Evolutionary conservation across 2,329 filamentous ascomycete species (phyloP).

Genomic region (Cryphonectria carpinicola): DNA sequence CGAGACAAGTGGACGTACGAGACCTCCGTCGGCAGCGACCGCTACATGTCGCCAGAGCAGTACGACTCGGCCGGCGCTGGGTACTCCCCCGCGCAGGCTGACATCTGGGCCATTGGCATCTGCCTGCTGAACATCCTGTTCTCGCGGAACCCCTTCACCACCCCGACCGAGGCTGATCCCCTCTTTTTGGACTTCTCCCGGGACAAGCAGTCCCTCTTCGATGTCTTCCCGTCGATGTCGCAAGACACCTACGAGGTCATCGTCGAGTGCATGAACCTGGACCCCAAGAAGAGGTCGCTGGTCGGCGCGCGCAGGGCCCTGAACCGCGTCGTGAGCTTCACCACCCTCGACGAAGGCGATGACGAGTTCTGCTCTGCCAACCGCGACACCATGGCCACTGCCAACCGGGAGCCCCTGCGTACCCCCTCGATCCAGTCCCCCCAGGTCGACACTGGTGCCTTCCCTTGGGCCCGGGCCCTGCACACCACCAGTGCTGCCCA

Average conservation of each 20-base stretch:
- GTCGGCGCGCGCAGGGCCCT: conserved; percentile 78
- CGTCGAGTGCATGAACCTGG: conserved; percentile 85
- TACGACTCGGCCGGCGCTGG: conserved; percentile 86
- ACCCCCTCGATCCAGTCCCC: conserved; percentile 94
- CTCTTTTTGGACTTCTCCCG: conserved; percentile 91
- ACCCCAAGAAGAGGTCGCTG: conserved; percentile 86
- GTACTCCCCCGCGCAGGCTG: conserved; percentile 90
- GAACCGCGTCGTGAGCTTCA: conserved; percentile 83
- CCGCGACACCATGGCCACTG: conserved; percentile 75
- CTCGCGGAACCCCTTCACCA: conserved; percentile 93
- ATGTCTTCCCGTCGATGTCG: conserved; percentile 98
- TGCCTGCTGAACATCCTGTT: conserved; percentile 96
- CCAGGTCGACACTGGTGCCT: conserved; percentile 77
- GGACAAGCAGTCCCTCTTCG: conserved; percentile 94
- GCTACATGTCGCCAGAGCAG: conserved; percentile 99
- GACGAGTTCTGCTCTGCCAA: conserved; percentile 93
- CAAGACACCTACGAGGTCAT: conserved; percentile 97
- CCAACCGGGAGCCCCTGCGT: conserved; percentile 91
- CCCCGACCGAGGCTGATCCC: conserved; percentile 86
- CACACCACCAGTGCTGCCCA: conserved; percentile 71
- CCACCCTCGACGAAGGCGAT: conserved; percentile 85
- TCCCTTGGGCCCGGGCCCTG: conserved; percentile 93
- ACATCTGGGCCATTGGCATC: conserved; percentile 97
- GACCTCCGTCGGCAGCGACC: conserved; percentile 92
- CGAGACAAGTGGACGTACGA: conserved; percentile 89